These are phyloP conservation scores for Haplosporangium sp. DNA, from an alignment of 371 early-diverging fungal species.

Conservation along the genomic window DNA sequence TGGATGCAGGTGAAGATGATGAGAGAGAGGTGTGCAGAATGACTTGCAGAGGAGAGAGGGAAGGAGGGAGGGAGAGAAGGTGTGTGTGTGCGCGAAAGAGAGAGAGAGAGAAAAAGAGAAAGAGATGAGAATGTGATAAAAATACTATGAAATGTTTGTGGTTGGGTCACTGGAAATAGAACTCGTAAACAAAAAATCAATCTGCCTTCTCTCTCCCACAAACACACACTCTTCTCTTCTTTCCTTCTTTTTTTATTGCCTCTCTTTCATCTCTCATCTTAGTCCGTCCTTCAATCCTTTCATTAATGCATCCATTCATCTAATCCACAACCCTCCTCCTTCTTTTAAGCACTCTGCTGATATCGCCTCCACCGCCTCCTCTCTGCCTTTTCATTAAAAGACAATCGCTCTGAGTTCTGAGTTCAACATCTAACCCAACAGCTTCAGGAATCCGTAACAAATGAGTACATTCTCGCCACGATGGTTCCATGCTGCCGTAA, in stretches of 20 bases:
- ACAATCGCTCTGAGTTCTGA: background rate
- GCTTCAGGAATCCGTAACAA: background rate
- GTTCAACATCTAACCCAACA: background rate
- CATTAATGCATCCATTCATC: background rate
- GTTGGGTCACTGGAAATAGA: too few species aligned
- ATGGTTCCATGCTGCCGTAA: constrained; percentile 52
- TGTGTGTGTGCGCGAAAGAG: background rate
- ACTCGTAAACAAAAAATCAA: background rate
- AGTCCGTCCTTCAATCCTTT: background rate
- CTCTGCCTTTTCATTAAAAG: background rate
- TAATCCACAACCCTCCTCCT: background rate
- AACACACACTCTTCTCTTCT: constrained; percentile 4
- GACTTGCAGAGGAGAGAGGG: background rate
- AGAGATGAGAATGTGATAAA: too few species aligned
- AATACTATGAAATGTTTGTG: too few species aligned
- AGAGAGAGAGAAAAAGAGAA: background rate
- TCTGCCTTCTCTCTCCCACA: background rate
- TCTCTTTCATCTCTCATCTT: background rate
- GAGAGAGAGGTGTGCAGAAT: too few species aligned
- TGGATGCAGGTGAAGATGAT: background rate
- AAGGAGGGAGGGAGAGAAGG: background rate
- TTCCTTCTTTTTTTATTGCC: constrained; percentile 7
- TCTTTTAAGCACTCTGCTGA: too few species aligned
- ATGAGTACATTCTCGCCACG: constrained; percentile 34
- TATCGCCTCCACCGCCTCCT: background rate